Conservation (phyloP, 78 protist species). For the Isochrysis galbana region DNA sequence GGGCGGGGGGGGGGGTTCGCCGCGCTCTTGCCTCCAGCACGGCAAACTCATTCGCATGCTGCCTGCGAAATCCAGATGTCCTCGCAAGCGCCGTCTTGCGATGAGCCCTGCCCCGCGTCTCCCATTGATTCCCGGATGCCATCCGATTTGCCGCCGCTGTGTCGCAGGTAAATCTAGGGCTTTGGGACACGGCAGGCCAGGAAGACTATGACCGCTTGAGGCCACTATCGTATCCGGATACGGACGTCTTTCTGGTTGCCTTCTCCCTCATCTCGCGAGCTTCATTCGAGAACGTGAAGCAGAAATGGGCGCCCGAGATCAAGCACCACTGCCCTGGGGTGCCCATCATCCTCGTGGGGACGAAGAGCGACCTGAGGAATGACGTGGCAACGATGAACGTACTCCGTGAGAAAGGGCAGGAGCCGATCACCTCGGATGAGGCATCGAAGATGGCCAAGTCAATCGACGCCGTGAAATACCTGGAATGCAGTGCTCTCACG, state of each 20-base stretch:
- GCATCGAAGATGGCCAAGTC: slow-evolving; percentile 45
- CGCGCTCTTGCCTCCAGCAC: too few species aligned
- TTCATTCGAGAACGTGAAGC: slow-evolving; percentile 80
- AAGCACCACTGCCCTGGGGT: slow-evolving; percentile 81
- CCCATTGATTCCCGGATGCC: neutral
- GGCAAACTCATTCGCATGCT: too few species aligned
- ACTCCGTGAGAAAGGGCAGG: slow-evolving; percentile 28
- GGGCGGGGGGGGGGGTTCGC: too few species aligned
- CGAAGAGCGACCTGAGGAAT: slow-evolving; percentile 81
- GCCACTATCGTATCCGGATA: slow-evolving; percentile 79
- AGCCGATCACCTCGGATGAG: neutral
- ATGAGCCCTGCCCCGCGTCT: too few species aligned
- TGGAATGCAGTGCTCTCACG: slow-evolving; percentile 93
- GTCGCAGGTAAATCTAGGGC: slow-evolving; percentile 59
- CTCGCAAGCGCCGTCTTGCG: too few species aligned
- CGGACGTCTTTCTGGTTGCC: slow-evolving; percentile 91
- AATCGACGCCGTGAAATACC: slow-evolving; percentile 80
- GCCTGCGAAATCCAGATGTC: too few species aligned
- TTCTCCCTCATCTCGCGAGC: slow-evolving; percentile 75
- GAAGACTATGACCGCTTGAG: slow-evolving; percentile 97
- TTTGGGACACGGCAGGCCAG: slow-evolving; percentile 97
- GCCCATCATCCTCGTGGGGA: slow-evolving; percentile 87
- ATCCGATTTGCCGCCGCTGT: neutral
- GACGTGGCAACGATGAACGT: slow-evolving; percentile 46
- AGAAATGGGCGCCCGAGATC: slow-evolving; percentile 84